Evolutionary conservation across 805 yeast genomes (phyloP), one percentile per base, ranked within the genome.

Genomic region (Candida montana): DNA sequence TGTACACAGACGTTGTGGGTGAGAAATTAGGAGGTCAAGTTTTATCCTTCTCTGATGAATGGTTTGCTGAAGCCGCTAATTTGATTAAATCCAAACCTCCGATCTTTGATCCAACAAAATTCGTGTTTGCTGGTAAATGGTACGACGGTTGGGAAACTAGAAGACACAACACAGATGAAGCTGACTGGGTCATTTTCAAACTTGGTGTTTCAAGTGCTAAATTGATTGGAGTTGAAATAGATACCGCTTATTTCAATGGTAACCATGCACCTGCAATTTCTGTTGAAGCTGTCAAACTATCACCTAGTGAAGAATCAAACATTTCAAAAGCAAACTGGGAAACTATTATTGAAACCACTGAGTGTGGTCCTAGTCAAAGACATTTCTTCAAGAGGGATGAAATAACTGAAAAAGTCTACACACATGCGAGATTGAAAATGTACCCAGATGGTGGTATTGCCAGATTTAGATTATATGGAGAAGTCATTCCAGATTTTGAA

Each of bases 111-210:
- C 82, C 84, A 10, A 83, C 89, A 23, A 72, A 75, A 53, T 90
- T 88, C 62, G 77, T 81, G 2, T 83, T 75, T 45, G 76, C 90
- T 3, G 98, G 98, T 39, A 96, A 96, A 4, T 91, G 97, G 96
- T 91, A 87, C 59, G 99, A 91, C 53, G 99, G 99, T 18, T 91
- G 98, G 98, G 98, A 91, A 64, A 91, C 98, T 11, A 74, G 97
- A 60, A 75, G 99, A 64, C 99, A 91, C 69, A 91, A 91, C 62
- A 65, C 77, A 1, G 85, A 71, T 41, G 87, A 78, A 41, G 83
- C 84, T 32, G 99, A 91, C 59, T 91, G 93, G 88, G 96, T 86
- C 16, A 69, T 86, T 23, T 65, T 90, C 61, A 75, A 77, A 58
- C 69, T 87, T 61, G 98, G 98, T 16, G 97, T 90, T 17, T 68